These are phyloP conservation scores for Aciculosporium take DNA, from an alignment of 2,329 filamentous ascomycete genomes.

Conservation along the genomic window DNA sequence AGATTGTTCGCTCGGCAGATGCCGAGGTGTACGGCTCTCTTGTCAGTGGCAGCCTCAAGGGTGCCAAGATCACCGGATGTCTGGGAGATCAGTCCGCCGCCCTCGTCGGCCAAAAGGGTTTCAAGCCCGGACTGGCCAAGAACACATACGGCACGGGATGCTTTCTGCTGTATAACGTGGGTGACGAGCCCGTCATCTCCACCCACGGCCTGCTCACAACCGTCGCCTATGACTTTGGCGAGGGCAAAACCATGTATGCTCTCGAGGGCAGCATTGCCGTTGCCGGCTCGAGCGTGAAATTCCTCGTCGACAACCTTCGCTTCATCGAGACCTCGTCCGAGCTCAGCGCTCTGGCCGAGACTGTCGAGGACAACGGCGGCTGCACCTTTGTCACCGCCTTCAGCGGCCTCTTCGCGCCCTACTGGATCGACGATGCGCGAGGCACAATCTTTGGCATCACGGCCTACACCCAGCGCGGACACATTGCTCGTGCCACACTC, in stretches of 20 bases:
- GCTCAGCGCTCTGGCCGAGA: conserved; percentile 31
- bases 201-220: conserved; percentile 63
- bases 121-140: conserved; percentile 62
- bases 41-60: conserved; percentile 45
- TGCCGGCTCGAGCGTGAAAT: conserved; percentile 62
- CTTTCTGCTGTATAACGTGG: conserved; percentile 74
- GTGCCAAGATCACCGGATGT: conserved; percentile 59
- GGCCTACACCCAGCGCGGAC: conserved; percentile 59
- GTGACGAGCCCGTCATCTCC: conserved; percentile 65
- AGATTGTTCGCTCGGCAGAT: conserved; percentile 63
- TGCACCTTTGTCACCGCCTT: conserved; percentile 69
- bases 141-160: conserved; percentile 81
- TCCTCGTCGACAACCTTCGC: conserved; percentile 43
- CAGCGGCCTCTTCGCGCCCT: conserved; percentile 66
- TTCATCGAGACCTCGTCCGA: conserved; percentile 36
- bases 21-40: conserved; percentile 53
- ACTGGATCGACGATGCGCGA: conserved; percentile 73
- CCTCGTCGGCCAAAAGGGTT: conserved; percentile 66
- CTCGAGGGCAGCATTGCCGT: conserved; percentile 67
- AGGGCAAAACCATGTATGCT: conserved; percentile 54
- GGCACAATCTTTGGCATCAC: conserved; percentile 71
- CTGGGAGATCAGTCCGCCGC: conserved; percentile 72
- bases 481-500: conserved; percentile 65
- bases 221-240: conserved; percentile 62
- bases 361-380: conserved; percentile 54